Percentiles rank a stretch among this genome's conserved stretches.
These are phyloP conservation scores for Umbelopsis ramanniana DNA, from an alignment of 192 early-diverging fungal species.

Conservation along the genomic window DNA sequence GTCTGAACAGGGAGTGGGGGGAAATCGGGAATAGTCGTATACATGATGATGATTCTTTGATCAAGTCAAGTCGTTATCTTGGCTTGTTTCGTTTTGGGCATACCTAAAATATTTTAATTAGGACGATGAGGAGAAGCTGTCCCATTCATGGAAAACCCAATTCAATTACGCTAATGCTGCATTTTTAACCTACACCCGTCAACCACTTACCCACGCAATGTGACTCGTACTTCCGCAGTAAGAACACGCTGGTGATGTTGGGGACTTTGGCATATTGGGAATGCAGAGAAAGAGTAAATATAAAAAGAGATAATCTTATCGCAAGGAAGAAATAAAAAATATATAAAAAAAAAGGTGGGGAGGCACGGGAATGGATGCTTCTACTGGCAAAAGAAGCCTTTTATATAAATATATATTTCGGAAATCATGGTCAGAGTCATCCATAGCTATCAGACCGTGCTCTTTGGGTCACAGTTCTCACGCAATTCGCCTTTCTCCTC, in stretches of 20 bases:
- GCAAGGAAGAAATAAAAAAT: background rate
- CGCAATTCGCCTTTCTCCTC: background rate
- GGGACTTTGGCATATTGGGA: background rate
- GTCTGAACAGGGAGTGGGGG: background rate
- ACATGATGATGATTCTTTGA: background rate
- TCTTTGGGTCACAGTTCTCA: background rate
- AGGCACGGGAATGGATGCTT: conserved; percentile 9
- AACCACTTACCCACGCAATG: conserved; percentile 30
- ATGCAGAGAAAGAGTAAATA: background rate
- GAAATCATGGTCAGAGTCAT: background rate
- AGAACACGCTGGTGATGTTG: conserved; percentile 26
- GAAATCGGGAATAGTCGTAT: background rate
- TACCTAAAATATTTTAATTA: background rate
- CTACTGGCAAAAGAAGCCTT: conserved; percentile 11
- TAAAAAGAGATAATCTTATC: conserved; percentile 21
- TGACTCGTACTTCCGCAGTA: conserved; percentile 30
- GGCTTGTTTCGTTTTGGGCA: conserved; percentile 38
- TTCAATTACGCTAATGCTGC: background rate
- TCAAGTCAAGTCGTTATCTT: conserved; percentile 17
- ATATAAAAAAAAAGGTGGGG: background rate
- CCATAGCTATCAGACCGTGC: conserved; percentile 1
- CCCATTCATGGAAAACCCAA: background rate
- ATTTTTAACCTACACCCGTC: background rate
- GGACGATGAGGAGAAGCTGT: too few species aligned
- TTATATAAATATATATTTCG: conserved; percentile 15